Base-by-base conservation (phyloP, 2,329 filamentous ascomycete genomes). In the Curvularia sp. region DNA sequence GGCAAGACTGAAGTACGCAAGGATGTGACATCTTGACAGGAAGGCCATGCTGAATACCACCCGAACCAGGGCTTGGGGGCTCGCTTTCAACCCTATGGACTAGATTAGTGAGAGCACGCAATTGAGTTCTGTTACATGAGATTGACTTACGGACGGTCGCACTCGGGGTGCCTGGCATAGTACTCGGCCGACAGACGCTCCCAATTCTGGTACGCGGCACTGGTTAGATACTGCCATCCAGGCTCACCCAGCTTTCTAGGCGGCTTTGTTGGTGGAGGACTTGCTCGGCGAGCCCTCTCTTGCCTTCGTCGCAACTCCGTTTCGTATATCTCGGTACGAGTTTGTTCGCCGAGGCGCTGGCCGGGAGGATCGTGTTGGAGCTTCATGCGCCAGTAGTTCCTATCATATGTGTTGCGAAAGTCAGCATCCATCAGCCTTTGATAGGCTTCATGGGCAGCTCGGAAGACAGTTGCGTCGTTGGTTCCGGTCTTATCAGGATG, bases 401-500 rank as follows among this genome's bases (percentile, higher is more conserved):
- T 33, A n/a, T 66, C 63, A 35, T 68, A 68, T 20, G 24, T 28
- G 4, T 28, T 39, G 13, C 57, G 52, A 28, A 33, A 57, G 2
- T 50, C 31, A 2, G 52, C 4, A 24, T 69, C 53, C 2, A 49
- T 50, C 3, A 68, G 58, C 18, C 57, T 58, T 10, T 63, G 57
- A 33, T 60, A 68, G 1, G 67, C 65, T 41, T 68, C 64, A 1
- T 57, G 64, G 5, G 18, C 57, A 10, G 53, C 48, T 3, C 60
- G 59, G 41, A 68, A 69, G 5, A 43, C 39, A 15, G 49, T 41
- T 13, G 57, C 18, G 24, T 66, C 62, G 13, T 20, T 24, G 6
- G 10, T 20, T 78, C 97, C 97, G 82, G 97, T 96, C 49, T 93
- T 97, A 77, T 98, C 94, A 8, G 94, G 94, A 72, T 98, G 94